A percentile compares a stretch with the other conserved stretches of the same genome.
Evolutionary conservation across 2,329 filamentous ascomycete species (phyloP).

Genomic region (Aspergillus bombycis): DNA sequence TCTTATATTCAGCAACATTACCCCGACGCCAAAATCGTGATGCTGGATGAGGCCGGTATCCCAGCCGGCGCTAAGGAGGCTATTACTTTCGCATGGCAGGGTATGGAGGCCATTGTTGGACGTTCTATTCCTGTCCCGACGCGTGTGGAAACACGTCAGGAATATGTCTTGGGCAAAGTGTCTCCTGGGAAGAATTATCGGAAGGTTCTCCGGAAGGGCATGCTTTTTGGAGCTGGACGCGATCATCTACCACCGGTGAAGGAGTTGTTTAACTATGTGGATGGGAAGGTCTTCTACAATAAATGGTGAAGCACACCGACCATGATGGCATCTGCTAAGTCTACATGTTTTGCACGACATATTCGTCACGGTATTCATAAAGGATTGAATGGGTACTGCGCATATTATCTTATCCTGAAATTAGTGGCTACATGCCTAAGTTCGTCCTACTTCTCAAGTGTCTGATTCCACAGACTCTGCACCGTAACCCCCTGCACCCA

Average conservation of each 20-base stretch:
- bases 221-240: constrained; percentile 53
- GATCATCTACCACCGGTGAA: constrained; percentile 52
- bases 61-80: constrained; percentile 63
- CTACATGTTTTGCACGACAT: not conserved
- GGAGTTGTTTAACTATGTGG: constrained; percentile 55
- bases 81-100: constrained; percentile 63
- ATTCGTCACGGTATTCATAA: not conserved
- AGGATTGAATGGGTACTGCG: not conserved
- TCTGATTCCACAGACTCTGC: constrained; percentile 56
- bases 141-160: constrained; percentile 56
- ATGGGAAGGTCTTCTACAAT: constrained; percentile 54
- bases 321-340: not conserved
- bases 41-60: constrained; percentile 62
- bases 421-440: not conserved
- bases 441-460: not conserved
- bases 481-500: constrained; percentile 55
- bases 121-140: constrained; percentile 58
- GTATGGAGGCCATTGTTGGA: constrained; percentile 61
- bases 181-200: constrained; percentile 59
- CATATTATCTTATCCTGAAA: not conserved
- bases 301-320: constrained; percentile 38
- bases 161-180: constrained; percentile 60
- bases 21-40: constrained; percentile 54
- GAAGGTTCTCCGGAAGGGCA: constrained; percentile 55
- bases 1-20: constrained; percentile 55